phyloP scores from a whole-genome alignment of 768 basidiomycete genomes.

The Xerocomus potaroensis region DNA sequence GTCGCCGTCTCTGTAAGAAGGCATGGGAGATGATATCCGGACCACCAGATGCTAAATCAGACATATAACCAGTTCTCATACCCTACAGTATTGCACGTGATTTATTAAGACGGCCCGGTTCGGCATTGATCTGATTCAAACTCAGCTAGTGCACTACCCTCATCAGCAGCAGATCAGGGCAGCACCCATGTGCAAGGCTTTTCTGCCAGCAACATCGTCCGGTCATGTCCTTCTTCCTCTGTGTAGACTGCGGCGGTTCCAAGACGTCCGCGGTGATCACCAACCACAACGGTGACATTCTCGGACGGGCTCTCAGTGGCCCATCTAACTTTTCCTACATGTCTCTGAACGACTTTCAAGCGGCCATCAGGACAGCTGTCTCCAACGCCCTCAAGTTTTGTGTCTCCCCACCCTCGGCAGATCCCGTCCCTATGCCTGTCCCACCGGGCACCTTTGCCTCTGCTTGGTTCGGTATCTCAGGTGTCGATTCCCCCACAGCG shows the following conservation, averaged over 20 bases:
- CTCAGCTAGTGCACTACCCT: too few relatives aligned
- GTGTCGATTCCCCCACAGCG: constrained; percentile 70
- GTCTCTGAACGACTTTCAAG: constrained; percentile 54
- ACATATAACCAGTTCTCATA: constrained; percentile 23
- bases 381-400: constrained; percentile 50
- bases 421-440: constrained; percentile 37
- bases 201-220: too few relatives aligned
- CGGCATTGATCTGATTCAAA: too few relatives aligned
- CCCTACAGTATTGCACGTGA: constrained; percentile 16
- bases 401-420: constrained; percentile 33
- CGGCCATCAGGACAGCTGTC: constrained; percentile 49
- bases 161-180: too few relatives aligned
- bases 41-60: constrained; percentile 25
- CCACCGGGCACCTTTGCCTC: constrained; percentile 47
- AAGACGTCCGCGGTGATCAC: constrained; percentile 79
- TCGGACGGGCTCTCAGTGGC: constrained; percentile 66
- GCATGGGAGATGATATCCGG: constrained; percentile 38
- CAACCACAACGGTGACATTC: constrained; percentile 50
- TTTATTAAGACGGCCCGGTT: too few relatives aligned
- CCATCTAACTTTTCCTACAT: constrained; percentile 88
- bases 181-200: too few relatives aligned
- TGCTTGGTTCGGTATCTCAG: constrained; percentile 83
- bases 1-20: constrained; percentile 35
- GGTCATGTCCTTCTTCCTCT: constrained; percentile 73
- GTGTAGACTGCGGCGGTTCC: constrained; percentile 85